Percentiles rank a stretch among this genome's conserved stretches.
phyloP scores from a whole-genome alignment of 495 filamentous ascomycete species.

The Neurospora discreta region DNA sequence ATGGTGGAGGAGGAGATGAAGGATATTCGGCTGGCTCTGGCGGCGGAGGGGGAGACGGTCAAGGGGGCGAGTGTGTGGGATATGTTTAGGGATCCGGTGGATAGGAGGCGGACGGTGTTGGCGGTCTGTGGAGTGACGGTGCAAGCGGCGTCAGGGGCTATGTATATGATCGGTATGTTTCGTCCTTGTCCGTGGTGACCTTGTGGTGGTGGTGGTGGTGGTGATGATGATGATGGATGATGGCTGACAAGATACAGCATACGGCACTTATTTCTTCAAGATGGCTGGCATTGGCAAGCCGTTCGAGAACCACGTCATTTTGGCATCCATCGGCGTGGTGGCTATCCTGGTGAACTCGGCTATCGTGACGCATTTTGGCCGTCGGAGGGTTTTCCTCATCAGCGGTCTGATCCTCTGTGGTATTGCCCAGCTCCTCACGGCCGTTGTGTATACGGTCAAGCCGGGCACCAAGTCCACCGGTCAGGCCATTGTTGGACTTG shows the following conservation, averaged over 20 bases:
- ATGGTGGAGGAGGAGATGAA: conserved; percentile 33
- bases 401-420: conserved; percentile 39
- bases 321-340: conserved; percentile 39
- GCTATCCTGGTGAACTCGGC: conserved; percentile 40
- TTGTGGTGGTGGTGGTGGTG: too few species aligned
- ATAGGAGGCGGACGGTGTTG: conserved; percentile 36
- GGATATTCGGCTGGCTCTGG: conserved; percentile 38
- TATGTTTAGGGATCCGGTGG: conserved; percentile 39
- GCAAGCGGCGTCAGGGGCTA: conserved; percentile 47
- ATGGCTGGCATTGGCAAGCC: conserved; percentile 47
- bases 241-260: conserved; percentile 25
- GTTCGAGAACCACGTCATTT: conserved; percentile 44
- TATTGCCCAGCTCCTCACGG: conserved; percentile 38
- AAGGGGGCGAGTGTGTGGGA: conserved; percentile 33
- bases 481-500: conserved; percentile 39
- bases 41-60: conserved; percentile 31
- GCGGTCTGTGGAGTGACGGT: conserved; percentile 36
- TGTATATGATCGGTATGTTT: conserved; percentile 43
- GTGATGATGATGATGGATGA: neutral
- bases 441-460: conserved; percentile 38
- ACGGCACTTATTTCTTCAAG: conserved; percentile 52
- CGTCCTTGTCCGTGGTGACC: neutral
- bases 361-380: conserved; percentile 41
- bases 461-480: conserved; percentile 36
- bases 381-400: conserved; percentile 39